phyloP scores from a whole-genome alignment of 495 filamentous ascomycete genomes.

The Corynascus novoguineensis region DNA sequence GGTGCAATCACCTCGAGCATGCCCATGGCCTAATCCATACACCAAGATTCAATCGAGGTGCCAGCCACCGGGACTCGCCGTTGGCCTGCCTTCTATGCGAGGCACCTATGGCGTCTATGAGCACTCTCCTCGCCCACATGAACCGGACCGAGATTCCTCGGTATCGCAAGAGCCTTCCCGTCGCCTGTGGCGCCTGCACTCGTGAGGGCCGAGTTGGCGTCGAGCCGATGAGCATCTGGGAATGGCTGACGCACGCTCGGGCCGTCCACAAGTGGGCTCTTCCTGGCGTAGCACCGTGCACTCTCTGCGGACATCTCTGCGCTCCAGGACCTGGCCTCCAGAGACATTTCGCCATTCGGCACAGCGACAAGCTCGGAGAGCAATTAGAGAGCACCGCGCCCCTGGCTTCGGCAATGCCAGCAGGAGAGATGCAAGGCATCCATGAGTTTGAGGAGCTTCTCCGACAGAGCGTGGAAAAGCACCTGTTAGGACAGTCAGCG shows the following conservation, averaged over 20 bases:
- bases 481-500: slow-evolving; percentile 6
- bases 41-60: slow-evolving; percentile 14
- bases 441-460: slow-evolving; percentile 10
- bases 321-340: slow-evolving; percentile 7
- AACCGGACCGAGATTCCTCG: slow-evolving; percentile 11
- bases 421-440: slow-evolving; percentile 7
- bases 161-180: slow-evolving; percentile 6
- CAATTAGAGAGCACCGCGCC: slow-evolving; percentile 5
- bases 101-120: slow-evolving; percentile 8
- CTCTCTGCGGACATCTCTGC: slow-evolving; percentile 12
- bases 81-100: slow-evolving; percentile 12
- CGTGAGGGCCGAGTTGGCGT: slow-evolving; percentile 9
- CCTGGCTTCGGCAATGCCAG: slow-evolving; percentile 7
- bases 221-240: slow-evolving; percentile 12
- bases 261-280: slow-evolving; percentile 7
- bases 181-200: slow-evolving; percentile 11
- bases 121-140: slow-evolving; percentile 12
- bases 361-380: slow-evolving; percentile 7
- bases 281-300: neutral
- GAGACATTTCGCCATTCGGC: slow-evolving; percentile 10
- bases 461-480: slow-evolving; percentile 7
- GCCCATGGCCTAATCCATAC: slow-evolving; percentile 12
- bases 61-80: neutral
- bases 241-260: slow-evolving; percentile 11
- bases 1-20: slow-evolving; percentile 12